These are phyloP conservation scores for Microstegium vimineum DNA, from an alignment of 176 grass and related monocot species.

Conservation along the genomic window DNA sequence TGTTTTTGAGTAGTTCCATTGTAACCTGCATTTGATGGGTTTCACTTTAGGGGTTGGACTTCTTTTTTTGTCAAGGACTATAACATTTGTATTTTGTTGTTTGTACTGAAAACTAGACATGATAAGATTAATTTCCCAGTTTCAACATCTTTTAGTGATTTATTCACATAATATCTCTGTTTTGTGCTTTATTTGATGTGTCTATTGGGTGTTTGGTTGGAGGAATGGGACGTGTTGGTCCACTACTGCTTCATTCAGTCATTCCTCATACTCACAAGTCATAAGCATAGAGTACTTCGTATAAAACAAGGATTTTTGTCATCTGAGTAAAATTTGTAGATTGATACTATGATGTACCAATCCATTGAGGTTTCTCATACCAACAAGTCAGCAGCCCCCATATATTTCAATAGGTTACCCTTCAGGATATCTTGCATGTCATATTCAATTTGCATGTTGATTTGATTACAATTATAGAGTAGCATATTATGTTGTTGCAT, in stretches of 20 bases:
- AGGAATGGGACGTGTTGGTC: neutral
- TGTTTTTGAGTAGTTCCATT: neutral
- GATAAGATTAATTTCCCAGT: neutral
- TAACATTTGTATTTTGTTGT: neutral
- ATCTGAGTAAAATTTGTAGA: neutral
- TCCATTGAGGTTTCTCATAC: neutral
- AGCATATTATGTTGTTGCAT: neutral
- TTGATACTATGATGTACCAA: neutral
- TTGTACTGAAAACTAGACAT: neutral
- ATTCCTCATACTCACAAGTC: neutral
- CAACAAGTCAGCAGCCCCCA: neutral
- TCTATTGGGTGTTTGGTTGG: neutral
- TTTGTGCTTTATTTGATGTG: neutral
- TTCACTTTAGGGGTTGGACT: neutral
- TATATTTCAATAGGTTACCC: neutral
- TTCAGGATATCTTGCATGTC: neutral
- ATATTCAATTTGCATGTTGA: neutral
- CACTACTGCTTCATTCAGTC: neutral
- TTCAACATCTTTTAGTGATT: slow-evolving; percentile 4
- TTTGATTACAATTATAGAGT: neutral
- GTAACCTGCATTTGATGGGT: neutral
- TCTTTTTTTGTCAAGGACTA: neutral
- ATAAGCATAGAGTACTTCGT: neutral
- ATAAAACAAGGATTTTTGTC: neutral
- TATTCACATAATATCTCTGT: neutral